Conservation (phyloP, 768 basidiomycete species). For the Coprinellus aureogranulatus region DNA sequence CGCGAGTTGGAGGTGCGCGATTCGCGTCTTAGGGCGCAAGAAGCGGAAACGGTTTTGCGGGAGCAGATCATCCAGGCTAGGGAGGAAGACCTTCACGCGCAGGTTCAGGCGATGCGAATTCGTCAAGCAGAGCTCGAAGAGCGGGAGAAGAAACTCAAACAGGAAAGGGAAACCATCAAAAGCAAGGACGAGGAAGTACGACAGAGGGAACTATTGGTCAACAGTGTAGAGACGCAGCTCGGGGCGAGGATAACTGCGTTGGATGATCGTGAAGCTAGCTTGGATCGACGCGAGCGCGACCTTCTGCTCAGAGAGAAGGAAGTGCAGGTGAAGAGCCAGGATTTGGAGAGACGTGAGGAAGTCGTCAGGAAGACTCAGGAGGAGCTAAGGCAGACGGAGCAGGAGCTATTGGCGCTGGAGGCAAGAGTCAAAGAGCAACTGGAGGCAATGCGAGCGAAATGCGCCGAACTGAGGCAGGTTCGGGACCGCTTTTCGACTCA, state of each 20-base stretch:
- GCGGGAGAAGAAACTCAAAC: not conserved
- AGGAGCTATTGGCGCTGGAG: not conserved
- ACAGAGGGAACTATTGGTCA: not conserved
- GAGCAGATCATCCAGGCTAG: not conserved
- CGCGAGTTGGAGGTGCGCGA: not conserved
- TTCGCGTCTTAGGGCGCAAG: not conserved
- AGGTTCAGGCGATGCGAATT: not conserved
- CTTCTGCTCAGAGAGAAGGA: not conserved
- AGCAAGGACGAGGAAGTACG: not conserved
- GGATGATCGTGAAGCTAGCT: not conserved
- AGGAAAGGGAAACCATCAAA: not conserved
- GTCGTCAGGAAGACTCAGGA: not conserved
- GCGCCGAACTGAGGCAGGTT: not conserved
- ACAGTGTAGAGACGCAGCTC: not conserved
- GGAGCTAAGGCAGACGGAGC: conserved; percentile 1
- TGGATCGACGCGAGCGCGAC: not conserved
- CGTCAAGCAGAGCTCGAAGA: not conserved
- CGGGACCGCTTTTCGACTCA: not conserved
- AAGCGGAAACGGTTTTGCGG: not conserved
- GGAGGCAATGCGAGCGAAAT: not conserved
- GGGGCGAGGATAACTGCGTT: not conserved
- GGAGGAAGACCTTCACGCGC: not conserved
- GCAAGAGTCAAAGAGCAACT: not conserved
- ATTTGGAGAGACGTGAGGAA: not conserved
- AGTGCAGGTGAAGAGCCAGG: not conserved